Percentiles rank a stretch among this genome's conserved stretches.
phyloP scores from a whole-genome alignment of 805 yeast species.

The Pichia membranifaciens region DNA sequence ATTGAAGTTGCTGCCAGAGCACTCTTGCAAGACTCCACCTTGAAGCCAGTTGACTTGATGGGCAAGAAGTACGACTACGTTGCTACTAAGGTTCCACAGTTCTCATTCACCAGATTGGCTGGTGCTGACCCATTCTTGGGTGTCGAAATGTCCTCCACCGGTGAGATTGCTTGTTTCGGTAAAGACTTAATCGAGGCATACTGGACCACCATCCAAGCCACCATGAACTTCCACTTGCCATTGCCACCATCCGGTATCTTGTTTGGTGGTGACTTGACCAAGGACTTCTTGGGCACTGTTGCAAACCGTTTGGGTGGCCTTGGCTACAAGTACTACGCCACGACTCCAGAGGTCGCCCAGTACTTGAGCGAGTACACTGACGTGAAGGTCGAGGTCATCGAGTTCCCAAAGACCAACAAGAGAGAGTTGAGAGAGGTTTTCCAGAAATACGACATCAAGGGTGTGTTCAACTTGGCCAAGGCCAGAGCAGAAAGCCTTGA shows the following conservation, averaged over 20 bases:
- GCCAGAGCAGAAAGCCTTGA: conserved; percentile 79
- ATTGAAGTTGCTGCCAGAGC: conserved; percentile 93
- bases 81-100: conserved; percentile 97
- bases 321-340: conserved; percentile 78
- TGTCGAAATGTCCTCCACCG: conserved; percentile 99
- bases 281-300: conserved; percentile 65
- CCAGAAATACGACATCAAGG: conserved; percentile 75
- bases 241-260: conserved; percentile 83
- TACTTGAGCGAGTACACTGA: conserved; percentile 54
- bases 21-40: conserved; percentile 65
- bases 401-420: conserved; percentile 90
- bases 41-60: conserved; percentile 83
- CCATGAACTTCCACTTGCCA: conserved; percentile 95
- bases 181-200: conserved; percentile 79
- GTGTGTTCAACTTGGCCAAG: conserved; percentile 88
- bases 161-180: conserved; percentile 98
- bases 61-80: conserved; percentile 67
- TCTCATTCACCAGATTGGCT: conserved; percentile 95
- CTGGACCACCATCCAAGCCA: conserved; percentile 95
- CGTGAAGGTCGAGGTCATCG: conserved; percentile 56
- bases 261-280: conserved; percentile 88
- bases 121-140: conserved; percentile 99
- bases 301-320: conserved; percentile 63
- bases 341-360: conserved; percentile 63
- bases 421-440: conserved; percentile 89